phyloP scores from a whole-genome alignment of 108 stramenopile genomes.

The Cyclotella baltica region DNA sequence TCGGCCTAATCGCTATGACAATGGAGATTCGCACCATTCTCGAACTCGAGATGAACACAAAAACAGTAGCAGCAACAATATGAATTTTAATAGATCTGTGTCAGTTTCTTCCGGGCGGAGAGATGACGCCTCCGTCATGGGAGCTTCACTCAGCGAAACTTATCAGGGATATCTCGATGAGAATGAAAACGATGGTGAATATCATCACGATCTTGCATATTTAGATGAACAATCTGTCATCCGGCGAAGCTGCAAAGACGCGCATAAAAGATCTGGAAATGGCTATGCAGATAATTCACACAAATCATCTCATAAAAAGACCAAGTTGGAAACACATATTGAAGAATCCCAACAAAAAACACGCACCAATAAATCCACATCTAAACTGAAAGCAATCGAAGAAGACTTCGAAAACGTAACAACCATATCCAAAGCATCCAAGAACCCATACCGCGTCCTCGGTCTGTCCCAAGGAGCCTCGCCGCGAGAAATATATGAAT shows the following conservation, averaged over 20 bases:
- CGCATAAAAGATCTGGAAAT: too few relatives aligned
- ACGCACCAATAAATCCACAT: too few relatives aligned
- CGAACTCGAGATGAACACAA: neutral
- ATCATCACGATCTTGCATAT: too few relatives aligned
- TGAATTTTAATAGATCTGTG: neutral
- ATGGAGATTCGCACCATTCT: too few relatives aligned
- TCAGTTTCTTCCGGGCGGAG: conserved; percentile 5
- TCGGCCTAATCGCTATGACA: too few relatives aligned
- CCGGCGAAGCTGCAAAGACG: conserved; percentile 25
- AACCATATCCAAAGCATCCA: conserved; percentile 52
- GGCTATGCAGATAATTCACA: neutral
- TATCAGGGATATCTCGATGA: conserved; percentile 26
- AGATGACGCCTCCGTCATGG: conserved; percentile 41
- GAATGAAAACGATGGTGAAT: conserved; percentile 17
- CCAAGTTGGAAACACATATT: conserved; percentile 30
- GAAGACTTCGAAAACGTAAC: conserved; percentile 48
- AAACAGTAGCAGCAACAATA: too few relatives aligned
- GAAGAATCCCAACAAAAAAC: too few relatives aligned
- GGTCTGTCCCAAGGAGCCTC: conserved; percentile 26
- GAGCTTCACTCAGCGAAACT: conserved; percentile 39
- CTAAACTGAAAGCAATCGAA: conserved; percentile 9
- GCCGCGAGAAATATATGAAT: conserved; percentile 30
- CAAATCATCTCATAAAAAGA: conserved; percentile 6
- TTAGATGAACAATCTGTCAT: conserved; percentile 38
- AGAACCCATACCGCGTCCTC: conserved; percentile 42